A percentile compares a stretch with the other conserved stretches of the same genome.
These are phyloP conservation scores for Apiotrichum sp. DNA, from an alignment of 1,284 basidiomycete species.

Conservation along the genomic window DNA sequence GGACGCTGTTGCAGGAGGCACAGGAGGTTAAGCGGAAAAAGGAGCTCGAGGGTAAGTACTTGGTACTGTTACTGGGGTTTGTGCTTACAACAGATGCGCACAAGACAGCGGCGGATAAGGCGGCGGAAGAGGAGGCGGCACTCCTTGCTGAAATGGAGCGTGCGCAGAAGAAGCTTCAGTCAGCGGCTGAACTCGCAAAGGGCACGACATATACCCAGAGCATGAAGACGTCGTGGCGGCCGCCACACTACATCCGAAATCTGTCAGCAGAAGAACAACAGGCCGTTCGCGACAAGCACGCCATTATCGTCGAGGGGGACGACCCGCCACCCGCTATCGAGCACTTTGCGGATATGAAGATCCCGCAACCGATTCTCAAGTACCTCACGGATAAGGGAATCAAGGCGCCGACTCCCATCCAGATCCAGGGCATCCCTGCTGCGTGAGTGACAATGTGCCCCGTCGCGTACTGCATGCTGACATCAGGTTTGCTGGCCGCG, in stretches of 20 bases:
- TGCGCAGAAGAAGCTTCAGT: conserved; percentile 75
- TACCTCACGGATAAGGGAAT: conserved; percentile 82
- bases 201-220: conserved; percentile 87
- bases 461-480: conserved; percentile 35
- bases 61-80: background rate
- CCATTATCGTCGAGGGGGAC: conserved; percentile 89
- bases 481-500: conserved; percentile 73
- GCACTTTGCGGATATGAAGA: conserved; percentile 95
- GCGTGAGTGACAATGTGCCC: conserved; percentile 57
- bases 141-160: conserved; percentile 88
- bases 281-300: conserved; percentile 76
- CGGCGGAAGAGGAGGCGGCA: conserved; percentile 80
- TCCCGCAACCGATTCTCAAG: conserved; percentile 74
- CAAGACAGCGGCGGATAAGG: conserved; percentile 76
- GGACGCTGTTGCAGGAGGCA: conserved; percentile 80
- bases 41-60: conserved; percentile 64
- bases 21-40: conserved; percentile 82
- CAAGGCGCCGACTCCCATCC: conserved; percentile 84
- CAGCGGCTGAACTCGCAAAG: conserved; percentile 85
- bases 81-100: conserved; percentile 58
- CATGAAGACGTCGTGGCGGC: conserved; percentile 80
- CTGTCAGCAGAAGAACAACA: conserved; percentile 64
- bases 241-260: conserved; percentile 75
- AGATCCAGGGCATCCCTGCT: conserved; percentile 91
- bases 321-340: conserved; percentile 87